Evolutionary conservation across 2,329 filamentous ascomycete genomes (phyloP), one percentile per base, ranked within the genome.

Genomic region (Cladosporium sp.): DNA sequence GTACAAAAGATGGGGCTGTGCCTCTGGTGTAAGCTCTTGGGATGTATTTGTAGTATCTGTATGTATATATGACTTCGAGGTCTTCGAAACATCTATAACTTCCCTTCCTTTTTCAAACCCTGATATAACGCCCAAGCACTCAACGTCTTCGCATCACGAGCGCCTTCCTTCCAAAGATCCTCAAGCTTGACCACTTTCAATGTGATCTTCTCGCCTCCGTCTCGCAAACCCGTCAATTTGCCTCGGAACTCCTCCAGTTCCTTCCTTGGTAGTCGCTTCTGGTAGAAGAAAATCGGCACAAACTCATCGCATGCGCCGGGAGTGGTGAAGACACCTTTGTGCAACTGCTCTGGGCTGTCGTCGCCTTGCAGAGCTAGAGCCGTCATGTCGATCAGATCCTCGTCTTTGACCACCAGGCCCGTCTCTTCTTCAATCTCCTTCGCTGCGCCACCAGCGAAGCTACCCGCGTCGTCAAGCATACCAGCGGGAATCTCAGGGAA

Each of bases 401-500:
- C 72, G 49, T 81, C 76, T 3, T 78, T 74, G 58, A 88, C 82
- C 14, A 75, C 75, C n/a, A 88, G 73, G 0, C 82, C 82, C 0
- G 84, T 85, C 72, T 88, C 86, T 71, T 88, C 85, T 32, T 81
- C 69, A 39, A 88, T 85, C 68, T 88, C 85, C 58, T 82, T 81
- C 2, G 84, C 85, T 0, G 86, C 86, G 11, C 79, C 82, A 7
- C 85, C 85, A 0, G 80, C 77, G 67, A 88, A 85, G 0, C 80
- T 81, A 11, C 83, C 82, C 43, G 76, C 77, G 66, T 84, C 83
- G 68, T 88, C 86, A 1, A 88, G 77, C 85, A 88, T 87, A 21
- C 86, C 86, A 0, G 86, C 86, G 2, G 86, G 86, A 10, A 88
- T 81, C 71, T 88, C 86, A 14, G 79, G 70, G 65, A 88, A 84